These are phyloP conservation scores for Epichloe coenophiala DNA, from an alignment of 2,329 filamentous ascomycete species.

Conservation along the genomic window DNA sequence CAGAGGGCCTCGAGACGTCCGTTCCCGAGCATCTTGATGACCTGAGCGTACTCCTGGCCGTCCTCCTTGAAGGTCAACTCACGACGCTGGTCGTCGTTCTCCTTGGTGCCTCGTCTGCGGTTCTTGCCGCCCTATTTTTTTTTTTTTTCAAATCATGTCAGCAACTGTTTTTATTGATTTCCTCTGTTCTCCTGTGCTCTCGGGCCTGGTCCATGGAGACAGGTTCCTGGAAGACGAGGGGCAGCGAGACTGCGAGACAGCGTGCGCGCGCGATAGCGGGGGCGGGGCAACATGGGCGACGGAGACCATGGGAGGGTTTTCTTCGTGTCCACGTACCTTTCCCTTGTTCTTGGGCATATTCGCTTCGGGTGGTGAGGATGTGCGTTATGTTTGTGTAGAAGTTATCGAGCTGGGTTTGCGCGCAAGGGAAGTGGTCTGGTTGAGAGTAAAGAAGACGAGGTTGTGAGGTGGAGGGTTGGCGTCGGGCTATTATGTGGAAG, in stretches of 20 bases:
- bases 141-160: constrained; percentile 3
- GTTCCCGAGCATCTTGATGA: constrained; percentile 88
- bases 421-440: not conserved
- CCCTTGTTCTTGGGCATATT: constrained; percentile 99
- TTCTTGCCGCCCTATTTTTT: constrained; percentile 84
- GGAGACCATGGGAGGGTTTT: not conserved
- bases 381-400: not conserved
- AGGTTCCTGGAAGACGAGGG: not conserved
- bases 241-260: not conserved
- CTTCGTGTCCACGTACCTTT: constrained; percentile 52
- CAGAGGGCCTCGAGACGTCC: constrained; percentile 84
- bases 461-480: constrained; percentile 1
- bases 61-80: constrained; percentile 98
- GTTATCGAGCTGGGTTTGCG: not conserved
- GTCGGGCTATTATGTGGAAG: not conserved
- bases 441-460: not conserved
- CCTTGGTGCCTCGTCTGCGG: constrained; percentile 95
- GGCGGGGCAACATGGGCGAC: constrained; percentile 13
- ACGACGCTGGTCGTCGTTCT: constrained; percentile 98
- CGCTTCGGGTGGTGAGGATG: not conserved
- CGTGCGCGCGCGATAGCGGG: constrained; percentile 10
- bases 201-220: not conserved
- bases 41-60: constrained; percentile 53
- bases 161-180: not conserved
- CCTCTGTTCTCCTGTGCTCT: not conserved